These are phyloP conservation scores for Crithidia sp. DNA, from an alignment of 208 protist genomes.

Conservation along the genomic window DNA sequence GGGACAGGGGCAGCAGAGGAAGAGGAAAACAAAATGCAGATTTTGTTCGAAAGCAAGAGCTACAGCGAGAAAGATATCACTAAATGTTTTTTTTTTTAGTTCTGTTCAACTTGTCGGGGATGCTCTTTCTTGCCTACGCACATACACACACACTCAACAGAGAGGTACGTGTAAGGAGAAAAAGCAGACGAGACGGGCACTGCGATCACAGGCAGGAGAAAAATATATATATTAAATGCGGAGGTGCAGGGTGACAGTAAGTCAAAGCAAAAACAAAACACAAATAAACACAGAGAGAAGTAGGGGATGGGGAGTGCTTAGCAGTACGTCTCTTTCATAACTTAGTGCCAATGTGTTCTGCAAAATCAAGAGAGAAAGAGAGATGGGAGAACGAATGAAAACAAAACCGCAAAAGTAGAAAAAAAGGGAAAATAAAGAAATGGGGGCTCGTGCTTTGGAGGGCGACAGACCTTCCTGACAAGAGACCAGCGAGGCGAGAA, in stretches of 20 bases:
- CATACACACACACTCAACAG: too few species aligned
- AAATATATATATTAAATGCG: too few species aligned
- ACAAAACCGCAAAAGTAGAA: not conserved
- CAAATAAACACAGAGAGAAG: not conserved
- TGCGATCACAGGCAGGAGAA: too few species aligned
- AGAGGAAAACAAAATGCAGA: not conserved
- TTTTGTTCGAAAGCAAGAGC: not conserved
- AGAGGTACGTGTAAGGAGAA: not conserved
- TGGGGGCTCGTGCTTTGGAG: not conserved
- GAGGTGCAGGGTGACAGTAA: too few species aligned
- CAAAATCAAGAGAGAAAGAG: not conserved
- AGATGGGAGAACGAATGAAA: not conserved
- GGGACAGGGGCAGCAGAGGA: not conserved
- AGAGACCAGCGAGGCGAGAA: not conserved
- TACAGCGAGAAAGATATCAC: not conserved
- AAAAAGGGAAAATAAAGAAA: conserved; percentile 15
- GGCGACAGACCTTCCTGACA: too few species aligned
- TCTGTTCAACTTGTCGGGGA: too few species aligned
- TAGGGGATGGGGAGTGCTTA: too few species aligned
- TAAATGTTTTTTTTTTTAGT: not conserved
- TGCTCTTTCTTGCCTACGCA: too few species aligned
- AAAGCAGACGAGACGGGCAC: not conserved
- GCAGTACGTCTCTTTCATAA: not conserved
- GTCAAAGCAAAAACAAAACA: not conserved
- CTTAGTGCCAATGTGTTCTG: not conserved